A percentile compares a stretch with the other conserved stretches of the same genome.
phyloP scores from a whole-genome alignment of 345 rosid genomes.

The Sisymbrium irio region DNA sequence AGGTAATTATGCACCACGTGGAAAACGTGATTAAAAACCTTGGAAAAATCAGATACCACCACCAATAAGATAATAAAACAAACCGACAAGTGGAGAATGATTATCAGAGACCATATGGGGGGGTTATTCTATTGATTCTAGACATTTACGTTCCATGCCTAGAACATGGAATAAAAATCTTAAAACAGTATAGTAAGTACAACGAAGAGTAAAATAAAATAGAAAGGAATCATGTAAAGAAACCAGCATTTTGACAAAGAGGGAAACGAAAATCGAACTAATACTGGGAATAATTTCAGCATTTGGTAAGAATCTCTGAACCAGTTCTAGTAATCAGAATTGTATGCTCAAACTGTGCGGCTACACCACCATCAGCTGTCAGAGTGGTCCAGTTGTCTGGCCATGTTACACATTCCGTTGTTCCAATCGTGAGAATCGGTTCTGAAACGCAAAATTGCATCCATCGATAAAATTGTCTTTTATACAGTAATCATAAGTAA shows the following conservation, averaged over 20 bases:
- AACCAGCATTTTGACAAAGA: background rate
- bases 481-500: background rate
- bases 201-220: background rate
- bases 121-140: background rate
- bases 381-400: slow-evolving; percentile 93
- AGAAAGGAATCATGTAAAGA: background rate
- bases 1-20: background rate
- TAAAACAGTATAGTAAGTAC: background rate
- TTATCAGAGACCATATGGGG: background rate
- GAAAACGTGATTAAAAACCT: background rate
- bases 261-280: background rate
- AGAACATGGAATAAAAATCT: too few relatives aligned
- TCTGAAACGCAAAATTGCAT: slow-evolving; percentile 44
- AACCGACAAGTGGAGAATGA: background rate
- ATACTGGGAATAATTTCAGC: slow-evolving; percentile 35
- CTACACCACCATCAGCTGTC: slow-evolving; percentile 72
- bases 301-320: slow-evolving; percentile 74
- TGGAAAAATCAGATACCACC: background rate
- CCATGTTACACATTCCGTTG: slow-evolving; percentile 73
- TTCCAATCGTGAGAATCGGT: slow-evolving; percentile 78
- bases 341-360: slow-evolving; percentile 90
- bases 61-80: background rate
- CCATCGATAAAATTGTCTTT: background rate
- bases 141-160: background rate
- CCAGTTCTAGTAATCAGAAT: slow-evolving; percentile 82